A percentile compares a stretch with the other conserved stretches of the same genome.
Evolutionary conservation across 129 eudicot genomes (phyloP).

Genomic region (Escallonia herrerae): DNA sequence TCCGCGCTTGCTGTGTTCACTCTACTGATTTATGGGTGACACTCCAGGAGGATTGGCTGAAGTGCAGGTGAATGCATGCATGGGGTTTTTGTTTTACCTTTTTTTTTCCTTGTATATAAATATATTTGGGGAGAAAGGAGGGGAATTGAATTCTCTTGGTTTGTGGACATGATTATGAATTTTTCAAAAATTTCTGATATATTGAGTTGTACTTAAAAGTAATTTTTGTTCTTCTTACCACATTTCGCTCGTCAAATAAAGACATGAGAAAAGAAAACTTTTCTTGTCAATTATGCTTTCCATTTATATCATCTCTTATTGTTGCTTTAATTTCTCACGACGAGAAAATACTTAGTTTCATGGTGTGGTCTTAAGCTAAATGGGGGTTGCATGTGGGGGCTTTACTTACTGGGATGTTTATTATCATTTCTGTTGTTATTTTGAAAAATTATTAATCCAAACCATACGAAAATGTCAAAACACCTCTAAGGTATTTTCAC

Average conservation of each 20-base stretch:
- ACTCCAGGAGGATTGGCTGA: background rate
- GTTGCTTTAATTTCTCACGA: no score
- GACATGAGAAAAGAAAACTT: background rate
- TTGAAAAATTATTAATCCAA: no score
- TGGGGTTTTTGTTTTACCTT: background rate
- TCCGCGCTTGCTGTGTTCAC: slow-evolving; percentile 54
- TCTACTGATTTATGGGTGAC: slow-evolving; percentile 17
- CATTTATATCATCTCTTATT: no score
- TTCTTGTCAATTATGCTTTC: no score
- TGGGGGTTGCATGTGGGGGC: no score
- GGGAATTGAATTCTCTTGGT: background rate
- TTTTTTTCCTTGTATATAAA: background rate
- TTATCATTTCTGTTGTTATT: no score
- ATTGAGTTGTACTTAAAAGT: background rate
- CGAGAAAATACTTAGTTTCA: no score
- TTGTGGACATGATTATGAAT: background rate
- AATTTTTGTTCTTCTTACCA: background rate
- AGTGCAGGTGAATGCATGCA: background rate
- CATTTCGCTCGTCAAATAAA: background rate
- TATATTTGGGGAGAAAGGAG: background rate
- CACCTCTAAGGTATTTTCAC: no score
- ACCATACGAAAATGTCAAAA: no score
- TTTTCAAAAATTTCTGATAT: no score
- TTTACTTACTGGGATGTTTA: no score
- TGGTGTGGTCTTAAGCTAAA: no score